Evolutionary conservation across 192 early-diverging fungal genomes (phyloP).

Genomic region (Backusella tuberculispora): DNA sequence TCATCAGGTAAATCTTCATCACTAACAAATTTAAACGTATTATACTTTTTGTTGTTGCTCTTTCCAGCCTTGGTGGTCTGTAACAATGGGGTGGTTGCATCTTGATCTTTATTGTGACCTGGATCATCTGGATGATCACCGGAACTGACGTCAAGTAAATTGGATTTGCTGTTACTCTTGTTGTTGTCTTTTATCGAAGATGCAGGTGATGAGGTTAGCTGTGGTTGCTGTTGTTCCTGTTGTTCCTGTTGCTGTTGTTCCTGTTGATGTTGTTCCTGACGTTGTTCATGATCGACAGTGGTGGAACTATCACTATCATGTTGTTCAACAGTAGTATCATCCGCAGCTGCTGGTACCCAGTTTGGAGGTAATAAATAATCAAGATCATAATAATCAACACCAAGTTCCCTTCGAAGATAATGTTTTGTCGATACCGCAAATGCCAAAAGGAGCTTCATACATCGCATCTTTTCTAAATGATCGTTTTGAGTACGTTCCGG

Average conservation of each 20-base stretch:
- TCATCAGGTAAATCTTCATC: slow-evolving; percentile 47
- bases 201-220: neutral
- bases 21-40: slow-evolving; percentile 21
- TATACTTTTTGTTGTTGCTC: neutral
- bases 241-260: neutral
- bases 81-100: neutral
- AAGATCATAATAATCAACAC: slow-evolving; percentile 61
- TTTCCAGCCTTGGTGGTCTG: neutral
- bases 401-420: slow-evolving; percentile 64
- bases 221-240: neutral
- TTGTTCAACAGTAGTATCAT: slow-evolving; percentile 19
- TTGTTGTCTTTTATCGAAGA: neutral
- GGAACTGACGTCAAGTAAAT: slow-evolving; percentile 14
- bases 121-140: slow-evolving; percentile 35
- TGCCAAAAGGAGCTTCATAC: slow-evolving; percentile 59
- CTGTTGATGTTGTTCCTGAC: neutral
- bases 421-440: slow-evolving; percentile 61
- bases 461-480: slow-evolving; percentile 57
- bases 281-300: slow-evolving; percentile 16
- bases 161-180: neutral
- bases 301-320: slow-evolving; percentile 33
- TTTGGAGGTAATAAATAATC: slow-evolving; percentile 59
- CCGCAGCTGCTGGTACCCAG: slow-evolving; percentile 49
- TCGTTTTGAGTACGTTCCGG: slow-evolving; percentile 50
- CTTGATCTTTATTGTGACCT: slow-evolving; percentile 13